These are phyloP conservation scores for Coniochaeta pulveracea DNA, from an alignment of 2,329 filamentous ascomycete genomes.

Conservation along the genomic window DNA sequence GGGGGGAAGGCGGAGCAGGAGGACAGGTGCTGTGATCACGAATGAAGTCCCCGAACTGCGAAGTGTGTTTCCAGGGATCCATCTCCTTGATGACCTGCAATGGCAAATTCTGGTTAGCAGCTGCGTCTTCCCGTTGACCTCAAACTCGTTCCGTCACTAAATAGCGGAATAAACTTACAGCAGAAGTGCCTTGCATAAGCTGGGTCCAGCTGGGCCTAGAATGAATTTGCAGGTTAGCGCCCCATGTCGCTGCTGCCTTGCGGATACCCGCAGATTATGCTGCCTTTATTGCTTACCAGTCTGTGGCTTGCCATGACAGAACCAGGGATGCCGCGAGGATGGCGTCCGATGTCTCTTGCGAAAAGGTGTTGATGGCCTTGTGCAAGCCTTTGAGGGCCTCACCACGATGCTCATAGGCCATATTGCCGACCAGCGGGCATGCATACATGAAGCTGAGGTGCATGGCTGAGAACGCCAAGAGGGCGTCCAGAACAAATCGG, in stretches of 20 bases:
- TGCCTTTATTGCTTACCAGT: constrained; percentile 86
- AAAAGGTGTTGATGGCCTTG: constrained; percentile 77
- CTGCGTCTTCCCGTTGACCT: constrained; percentile 9
- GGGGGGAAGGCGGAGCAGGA: constrained; percentile 52
- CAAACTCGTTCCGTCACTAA: not conserved
- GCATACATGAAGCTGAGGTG: constrained; percentile 85
- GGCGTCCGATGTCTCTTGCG: constrained; percentile 76
- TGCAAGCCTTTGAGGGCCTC: constrained; percentile 80
- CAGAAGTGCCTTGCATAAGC: constrained; percentile 82
- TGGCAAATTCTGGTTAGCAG: constrained; percentile 9
- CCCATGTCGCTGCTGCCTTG: constrained; percentile 8
- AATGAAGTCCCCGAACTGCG: constrained; percentile 74
- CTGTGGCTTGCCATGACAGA: constrained; percentile 89
- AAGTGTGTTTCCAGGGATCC: constrained; percentile 80
- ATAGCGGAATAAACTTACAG: constrained; percentile 46
- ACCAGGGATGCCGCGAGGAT: constrained; percentile 85
- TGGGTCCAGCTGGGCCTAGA: constrained; percentile 83
- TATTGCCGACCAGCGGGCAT: constrained; percentile 73
- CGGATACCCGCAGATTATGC: constrained; percentile 21
- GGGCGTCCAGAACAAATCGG: constrained; percentile 85
- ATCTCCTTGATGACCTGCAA: constrained; percentile 62
- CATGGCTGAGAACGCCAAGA: constrained; percentile 88
- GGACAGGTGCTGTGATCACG: constrained; percentile 66
- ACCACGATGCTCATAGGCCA: constrained; percentile 82
- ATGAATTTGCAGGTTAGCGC: constrained; percentile 23